These are phyloP conservation scores for Nepenthes alata DNA, from an alignment of 179 eudicot genomes.

Conservation along the genomic window DNA sequence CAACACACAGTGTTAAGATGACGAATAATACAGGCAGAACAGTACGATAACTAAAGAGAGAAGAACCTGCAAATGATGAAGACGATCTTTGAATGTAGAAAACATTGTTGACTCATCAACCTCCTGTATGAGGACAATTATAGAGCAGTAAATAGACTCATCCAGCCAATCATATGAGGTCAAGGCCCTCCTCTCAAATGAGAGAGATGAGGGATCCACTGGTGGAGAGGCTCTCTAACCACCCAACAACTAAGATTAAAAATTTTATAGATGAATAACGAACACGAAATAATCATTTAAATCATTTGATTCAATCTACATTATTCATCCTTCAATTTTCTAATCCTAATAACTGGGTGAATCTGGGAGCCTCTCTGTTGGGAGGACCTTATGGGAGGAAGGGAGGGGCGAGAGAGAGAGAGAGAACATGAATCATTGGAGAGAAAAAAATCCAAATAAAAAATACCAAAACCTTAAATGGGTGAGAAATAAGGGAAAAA, in stretches of 20 bases:
- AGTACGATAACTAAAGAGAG: constrained; percentile 1
- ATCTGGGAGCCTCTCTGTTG: background rate
- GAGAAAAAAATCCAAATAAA: background rate
- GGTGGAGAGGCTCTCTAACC: too few species aligned
- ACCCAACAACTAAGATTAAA: too few species aligned
- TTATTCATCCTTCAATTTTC: background rate
- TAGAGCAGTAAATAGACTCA: background rate
- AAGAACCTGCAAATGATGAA: constrained; percentile 49
- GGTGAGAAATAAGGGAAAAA: background rate
- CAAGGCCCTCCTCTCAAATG: background rate
- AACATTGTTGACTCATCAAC: constrained; percentile 29
- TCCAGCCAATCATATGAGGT: constrained; percentile 5
- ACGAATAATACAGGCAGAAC: background rate
- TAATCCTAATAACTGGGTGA: too few species aligned
- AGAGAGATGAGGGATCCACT: too few species aligned
- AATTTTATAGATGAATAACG: too few species aligned
- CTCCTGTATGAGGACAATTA: constrained; percentile 27
- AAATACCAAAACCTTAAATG: too few species aligned
- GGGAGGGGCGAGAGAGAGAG: background rate
- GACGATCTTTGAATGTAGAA: constrained; percentile 59
- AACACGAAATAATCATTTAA: too few species aligned
- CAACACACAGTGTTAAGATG: constrained; percentile 7
- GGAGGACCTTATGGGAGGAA: constrained; percentile 1
- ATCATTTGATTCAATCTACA: too few species aligned
- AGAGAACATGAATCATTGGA: background rate